These are phyloP conservation scores for Exophiala bonariae DNA, from an alignment of 2,329 filamentous ascomycete genomes.

Conservation along the genomic window DNA sequence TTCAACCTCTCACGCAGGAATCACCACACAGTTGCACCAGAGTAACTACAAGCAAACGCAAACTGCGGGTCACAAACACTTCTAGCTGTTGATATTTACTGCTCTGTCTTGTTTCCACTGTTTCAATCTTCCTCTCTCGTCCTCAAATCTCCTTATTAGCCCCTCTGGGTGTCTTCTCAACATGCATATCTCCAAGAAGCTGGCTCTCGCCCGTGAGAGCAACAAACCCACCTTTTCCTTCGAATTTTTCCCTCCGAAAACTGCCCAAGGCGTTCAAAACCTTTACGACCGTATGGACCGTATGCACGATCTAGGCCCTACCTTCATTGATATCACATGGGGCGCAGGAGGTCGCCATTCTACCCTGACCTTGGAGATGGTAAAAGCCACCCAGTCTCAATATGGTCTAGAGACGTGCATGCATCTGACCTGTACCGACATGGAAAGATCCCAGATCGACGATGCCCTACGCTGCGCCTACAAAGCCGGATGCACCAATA, in stretches of 20 bases:
- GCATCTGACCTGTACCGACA: slow-evolving; percentile 98
- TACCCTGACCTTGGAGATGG: slow-evolving; percentile 95
- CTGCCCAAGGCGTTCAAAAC: slow-evolving; percentile 85
- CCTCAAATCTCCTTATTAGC: slow-evolving; percentile 3
- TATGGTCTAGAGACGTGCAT: slow-evolving; percentile 98
- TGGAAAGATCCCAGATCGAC: slow-evolving; percentile 90
- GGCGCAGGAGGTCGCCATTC: slow-evolving; percentile 90
- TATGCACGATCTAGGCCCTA: slow-evolving; percentile 91
- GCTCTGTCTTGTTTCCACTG: slow-evolving; percentile 1
- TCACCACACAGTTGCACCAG: background rate
- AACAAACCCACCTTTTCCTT: slow-evolving; percentile 92
- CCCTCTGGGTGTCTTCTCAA: slow-evolving; percentile 37
- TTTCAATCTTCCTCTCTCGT: background rate
- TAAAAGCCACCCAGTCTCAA: slow-evolving; percentile 88
- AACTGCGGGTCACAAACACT: slow-evolving; percentile 1
- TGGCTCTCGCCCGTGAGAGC: slow-evolving; percentile 75
- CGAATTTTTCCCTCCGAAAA: slow-evolving; percentile 99
- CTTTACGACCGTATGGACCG: slow-evolving; percentile 99
- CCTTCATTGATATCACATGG: slow-evolving; percentile 99
- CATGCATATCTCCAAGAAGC: slow-evolving; percentile 96
- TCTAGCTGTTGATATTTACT: slow-evolving; percentile 1
- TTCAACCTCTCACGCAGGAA: background rate
- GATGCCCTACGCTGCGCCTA: slow-evolving; percentile 84
- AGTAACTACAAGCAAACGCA: slow-evolving; percentile 7
- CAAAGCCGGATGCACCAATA: slow-evolving; percentile 95